Conservation (phyloP, 2,329 filamentous ascomycete genomes). For the Colletotrichum euphorbiae region DNA sequence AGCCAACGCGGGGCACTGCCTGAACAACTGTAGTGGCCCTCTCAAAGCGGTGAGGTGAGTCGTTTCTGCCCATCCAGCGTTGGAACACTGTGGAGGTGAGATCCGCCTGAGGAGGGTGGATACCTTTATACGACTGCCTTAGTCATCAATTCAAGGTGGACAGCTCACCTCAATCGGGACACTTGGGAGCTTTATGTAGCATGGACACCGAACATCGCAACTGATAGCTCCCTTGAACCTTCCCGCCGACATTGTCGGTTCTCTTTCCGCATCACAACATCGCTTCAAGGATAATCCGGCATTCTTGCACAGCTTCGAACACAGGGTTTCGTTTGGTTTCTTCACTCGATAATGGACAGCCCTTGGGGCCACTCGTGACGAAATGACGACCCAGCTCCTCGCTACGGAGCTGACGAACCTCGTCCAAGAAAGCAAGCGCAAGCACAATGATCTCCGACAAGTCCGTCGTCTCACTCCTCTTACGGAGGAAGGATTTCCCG, state of each 20-base stretch:
- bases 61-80: conserved; percentile 5
- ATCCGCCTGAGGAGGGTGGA: too few relatives aligned
- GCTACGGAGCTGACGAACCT: conserved; percentile 89
- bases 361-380: conserved; percentile 47
- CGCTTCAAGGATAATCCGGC: background rate
- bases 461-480: conserved; percentile 56
- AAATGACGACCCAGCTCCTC: conserved; percentile 92
- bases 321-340: background rate
- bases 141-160: conserved; percentile 40
- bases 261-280: background rate
- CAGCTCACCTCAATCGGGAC: conserved; percentile 38
- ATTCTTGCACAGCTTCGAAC: too few relatives aligned
- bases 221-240: conserved; percentile 33
- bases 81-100: too few relatives aligned
- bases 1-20: conserved; percentile 33
- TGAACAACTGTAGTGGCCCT: too few relatives aligned
- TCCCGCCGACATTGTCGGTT: background rate
- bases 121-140: conserved; percentile 19
- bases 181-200: conserved; percentile 4
- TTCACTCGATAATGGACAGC: conserved; percentile 31
- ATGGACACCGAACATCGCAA: conserved; percentile 18
- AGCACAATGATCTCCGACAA: conserved; percentile 89
- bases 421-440: conserved; percentile 95
- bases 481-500: background rate
- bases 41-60: conserved; percentile 1